phyloP scores from a whole-genome alignment of 2,329 filamentous ascomycete species.

The Endoconidiophora polonica region DNA sequence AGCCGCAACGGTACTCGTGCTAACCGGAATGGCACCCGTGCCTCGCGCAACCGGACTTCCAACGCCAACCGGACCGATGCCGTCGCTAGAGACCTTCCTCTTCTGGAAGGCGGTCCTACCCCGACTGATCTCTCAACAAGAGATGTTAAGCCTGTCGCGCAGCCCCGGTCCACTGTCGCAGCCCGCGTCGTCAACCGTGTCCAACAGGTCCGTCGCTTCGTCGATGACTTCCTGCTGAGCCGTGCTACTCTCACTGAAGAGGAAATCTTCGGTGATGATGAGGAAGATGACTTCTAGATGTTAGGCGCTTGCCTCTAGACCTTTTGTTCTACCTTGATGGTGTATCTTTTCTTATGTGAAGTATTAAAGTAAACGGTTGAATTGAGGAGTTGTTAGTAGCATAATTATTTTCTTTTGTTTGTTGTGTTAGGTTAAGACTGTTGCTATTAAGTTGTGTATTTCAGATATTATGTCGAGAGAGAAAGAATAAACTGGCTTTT shows the following conservation, averaged over 20 bases:
- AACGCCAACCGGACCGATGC: neutral
- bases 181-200: constrained; percentile 4
- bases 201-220: constrained; percentile 6
- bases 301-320: neutral
- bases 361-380: neutral
- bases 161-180: neutral
- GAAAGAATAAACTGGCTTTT: too few relatives aligned
- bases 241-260: constrained; percentile 7
- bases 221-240: constrained; percentile 7
- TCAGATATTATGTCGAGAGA: too few relatives aligned
- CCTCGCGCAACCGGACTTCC: neutral
- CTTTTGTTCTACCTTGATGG: neutral
- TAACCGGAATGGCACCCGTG: neutral
- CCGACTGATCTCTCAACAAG: neutral
- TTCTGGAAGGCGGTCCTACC: neutral
- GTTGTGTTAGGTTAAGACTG: neutral
- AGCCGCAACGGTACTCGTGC: neutral
- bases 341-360: constrained; percentile 1
- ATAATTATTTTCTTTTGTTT: neutral
- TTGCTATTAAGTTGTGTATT: too few relatives aligned
- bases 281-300: constrained; percentile 8
- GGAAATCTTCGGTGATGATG: constrained; percentile 8
- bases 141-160: neutral
- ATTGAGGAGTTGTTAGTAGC: neutral
- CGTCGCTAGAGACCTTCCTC: neutral